A percentile compares a stretch with the other conserved stretches of the same genome.
These are phyloP conservation scores for Xylaria hypoxylon DNA, from an alignment of 2,329 filamentous ascomycete species.

Conservation along the genomic window DNA sequence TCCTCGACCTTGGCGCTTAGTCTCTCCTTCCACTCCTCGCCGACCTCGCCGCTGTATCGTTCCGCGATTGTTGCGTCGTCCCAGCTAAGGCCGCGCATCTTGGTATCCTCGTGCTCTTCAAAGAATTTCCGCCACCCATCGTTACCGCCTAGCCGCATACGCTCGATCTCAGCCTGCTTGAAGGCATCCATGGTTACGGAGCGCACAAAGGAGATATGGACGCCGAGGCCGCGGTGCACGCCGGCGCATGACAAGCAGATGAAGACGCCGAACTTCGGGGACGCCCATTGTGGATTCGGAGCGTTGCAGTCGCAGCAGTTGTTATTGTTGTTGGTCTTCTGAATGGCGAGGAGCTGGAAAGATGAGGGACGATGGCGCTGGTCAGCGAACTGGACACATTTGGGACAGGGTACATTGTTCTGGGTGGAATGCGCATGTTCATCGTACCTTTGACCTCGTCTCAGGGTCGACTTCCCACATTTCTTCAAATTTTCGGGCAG, in stretches of 20 bases:
- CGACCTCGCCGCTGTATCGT: constrained; percentile 87
- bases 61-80: constrained; percentile 91
- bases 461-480: constrained; percentile 99
- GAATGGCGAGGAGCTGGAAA: constrained; percentile 83
- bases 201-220: constrained; percentile 98
- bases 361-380: constrained; percentile 24
- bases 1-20: constrained; percentile 89
- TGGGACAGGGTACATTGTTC: constrained; percentile 13
- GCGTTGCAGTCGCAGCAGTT: constrained; percentile 95
- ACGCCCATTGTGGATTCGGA: constrained; percentile 96
- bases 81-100: constrained; percentile 77
- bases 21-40: constrained; percentile 95
- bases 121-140: constrained; percentile 89
- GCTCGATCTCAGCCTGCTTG: constrained; percentile 90
- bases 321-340: constrained; percentile 90
- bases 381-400: constrained; percentile 33
- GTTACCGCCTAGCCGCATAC: constrained; percentile 94
- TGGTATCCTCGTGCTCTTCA: constrained; percentile 74
- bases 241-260: constrained; percentile 97
- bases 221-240: constrained; percentile 91
- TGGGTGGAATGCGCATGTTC: constrained; percentile 18
- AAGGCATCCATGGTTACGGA: constrained; percentile 99
- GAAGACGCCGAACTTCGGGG: constrained; percentile 98
- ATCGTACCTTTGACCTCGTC: constrained; percentile 87
- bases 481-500: background rate